Percentiles rank a stretch among this genome's conserved stretches.
These are phyloP conservation scores for Rhodotorula sphaerocarpa DNA, from an alignment of 768 basidiomycete genomes.

Conservation along the genomic window DNA sequence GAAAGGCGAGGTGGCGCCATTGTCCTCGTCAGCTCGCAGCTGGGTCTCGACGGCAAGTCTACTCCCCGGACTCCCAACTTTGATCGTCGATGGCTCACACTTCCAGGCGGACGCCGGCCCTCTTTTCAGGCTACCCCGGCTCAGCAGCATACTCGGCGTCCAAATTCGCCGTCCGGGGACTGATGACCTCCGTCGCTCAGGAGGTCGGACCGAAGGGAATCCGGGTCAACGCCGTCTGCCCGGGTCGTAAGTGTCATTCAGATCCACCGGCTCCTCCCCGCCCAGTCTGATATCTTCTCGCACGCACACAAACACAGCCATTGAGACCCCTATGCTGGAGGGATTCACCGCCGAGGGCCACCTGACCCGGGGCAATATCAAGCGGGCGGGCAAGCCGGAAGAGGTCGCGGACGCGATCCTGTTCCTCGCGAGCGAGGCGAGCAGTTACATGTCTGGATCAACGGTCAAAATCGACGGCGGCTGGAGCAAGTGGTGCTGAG, in stretches of 20 bases:
- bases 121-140: conserved; percentile 8
- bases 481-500: conserved; percentile 23
- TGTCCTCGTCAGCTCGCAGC: conserved; percentile 4
- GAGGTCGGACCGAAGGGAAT: conserved; percentile 2
- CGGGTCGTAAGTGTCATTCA: neutral
- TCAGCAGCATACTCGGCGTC: neutral
- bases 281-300: too few relatives aligned
- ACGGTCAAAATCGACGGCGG: conserved; percentile 14
- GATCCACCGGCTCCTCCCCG: too few relatives aligned
- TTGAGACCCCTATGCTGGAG: conserved; percentile 9
- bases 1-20: neutral
- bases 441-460: neutral
- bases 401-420: neutral
- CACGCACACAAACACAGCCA: neutral
- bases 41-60: conserved; percentile 13
- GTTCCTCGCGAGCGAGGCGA: conserved; percentile 8
- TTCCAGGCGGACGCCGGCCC: too few relatives aligned
- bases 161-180: conserved; percentile 4
- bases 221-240: conserved; percentile 6
- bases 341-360: neutral
- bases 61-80: neutral
- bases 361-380: neutral
- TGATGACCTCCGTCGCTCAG: conserved; percentile 1
- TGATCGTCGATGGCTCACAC: neutral
- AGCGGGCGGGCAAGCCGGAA: conserved; percentile 6